Base-by-base conservation (phyloP, 495 filamentous ascomycete species). In the Penicillium silybi region DNA sequence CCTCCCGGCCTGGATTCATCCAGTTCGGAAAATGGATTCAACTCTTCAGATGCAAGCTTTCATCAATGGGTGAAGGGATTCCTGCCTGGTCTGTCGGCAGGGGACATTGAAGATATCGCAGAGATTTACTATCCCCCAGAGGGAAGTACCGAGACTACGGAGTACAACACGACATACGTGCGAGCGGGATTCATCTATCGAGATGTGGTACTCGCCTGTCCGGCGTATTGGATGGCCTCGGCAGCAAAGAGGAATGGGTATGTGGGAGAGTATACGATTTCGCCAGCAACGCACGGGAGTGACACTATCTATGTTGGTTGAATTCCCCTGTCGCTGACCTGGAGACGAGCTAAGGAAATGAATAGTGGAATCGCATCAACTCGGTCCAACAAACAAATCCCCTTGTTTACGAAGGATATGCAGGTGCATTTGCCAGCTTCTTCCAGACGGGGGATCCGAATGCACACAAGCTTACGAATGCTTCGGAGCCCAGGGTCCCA, bases 401-500 rank as follows among this genome's bases (percentile, higher is more conserved):
- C 0, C 54, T 81, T 3, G 71, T 79, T 11, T 85, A 85, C 50
- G 42, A 77, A 13, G 82, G 80, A 11, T 85, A 74, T 54, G 68
- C 81, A 0, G 83, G 82, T 25, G 79, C 82, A 2, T 78, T 84
- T 32, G 81, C 80, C 1, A 78, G 73, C 40, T 84, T 85, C 64
- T 77, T 85, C 48, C 67, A 76, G 48, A 84, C 78, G 0, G 81
- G 81, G 3, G 71, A 83, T 58, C 80, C 82, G 4, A 84, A 84
- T 54, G 67, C 71, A 13, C 69, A 80, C 52, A 84, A 83, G 54
- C 58, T 85, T 44, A 85, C 80, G 3, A 64, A 72, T 45, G 48
- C 45, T 6, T 68, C 65, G 41, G 58, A 71, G 34, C 60, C 64
- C 1, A 73, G 73, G 15, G 77, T 83, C 19, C 80, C 81, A 10